A percentile compares a stretch with the other conserved stretches of the same genome.
These are phyloP conservation scores for Anthracocystis walkeri DNA, from an alignment of 1,284 basidiomycete species.

Conservation along the genomic window DNA sequence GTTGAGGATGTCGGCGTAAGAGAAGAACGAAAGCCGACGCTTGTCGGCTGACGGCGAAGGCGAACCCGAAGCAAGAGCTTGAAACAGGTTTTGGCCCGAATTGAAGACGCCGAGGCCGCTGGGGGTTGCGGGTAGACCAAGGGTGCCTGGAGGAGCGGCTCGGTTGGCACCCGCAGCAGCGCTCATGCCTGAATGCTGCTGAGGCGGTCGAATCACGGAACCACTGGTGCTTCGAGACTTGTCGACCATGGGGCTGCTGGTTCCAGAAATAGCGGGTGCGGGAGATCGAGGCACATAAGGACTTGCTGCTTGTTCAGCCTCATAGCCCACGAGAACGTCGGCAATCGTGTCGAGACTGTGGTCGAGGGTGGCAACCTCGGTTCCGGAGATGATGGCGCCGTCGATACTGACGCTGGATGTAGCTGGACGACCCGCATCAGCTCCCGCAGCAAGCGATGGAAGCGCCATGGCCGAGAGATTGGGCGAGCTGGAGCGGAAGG, in stretches of 20 bases:
- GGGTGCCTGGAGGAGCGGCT: constrained; percentile 19
- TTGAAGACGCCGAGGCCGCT: constrained; percentile 52
- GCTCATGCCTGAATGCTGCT: constrained; percentile 35
- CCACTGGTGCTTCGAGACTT: constrained; percentile 19
- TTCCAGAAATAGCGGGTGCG: constrained; percentile 20
- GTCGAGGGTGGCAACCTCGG: constrained; percentile 56
- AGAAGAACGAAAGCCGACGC: constrained; percentile 64
- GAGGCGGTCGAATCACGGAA: constrained; percentile 33
- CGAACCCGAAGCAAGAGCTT: constrained; percentile 42
- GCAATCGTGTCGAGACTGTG: constrained; percentile 62
- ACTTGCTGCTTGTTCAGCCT: constrained; percentile 50
- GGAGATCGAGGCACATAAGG: constrained; percentile 52
- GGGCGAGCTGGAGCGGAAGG: constrained; percentile 58
- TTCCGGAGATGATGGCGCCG: constrained; percentile 64
- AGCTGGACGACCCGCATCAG: constrained; percentile 47
- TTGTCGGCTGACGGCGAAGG: constrained; percentile 51
- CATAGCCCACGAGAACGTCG: constrained; percentile 53
- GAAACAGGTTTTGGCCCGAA: constrained; percentile 36
- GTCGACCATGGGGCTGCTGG: constrained; percentile 39
- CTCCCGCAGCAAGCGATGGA: constrained; percentile 35
- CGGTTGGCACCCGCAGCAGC: constrained; percentile 17
- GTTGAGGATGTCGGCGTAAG: constrained; percentile 66
- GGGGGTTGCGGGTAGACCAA: constrained; percentile 26
- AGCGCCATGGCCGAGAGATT: constrained; percentile 48
- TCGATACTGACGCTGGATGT: constrained; percentile 64